Conservation (phyloP, 2,329 filamentous ascomycete species). For the Lojkania enalia region DNA sequence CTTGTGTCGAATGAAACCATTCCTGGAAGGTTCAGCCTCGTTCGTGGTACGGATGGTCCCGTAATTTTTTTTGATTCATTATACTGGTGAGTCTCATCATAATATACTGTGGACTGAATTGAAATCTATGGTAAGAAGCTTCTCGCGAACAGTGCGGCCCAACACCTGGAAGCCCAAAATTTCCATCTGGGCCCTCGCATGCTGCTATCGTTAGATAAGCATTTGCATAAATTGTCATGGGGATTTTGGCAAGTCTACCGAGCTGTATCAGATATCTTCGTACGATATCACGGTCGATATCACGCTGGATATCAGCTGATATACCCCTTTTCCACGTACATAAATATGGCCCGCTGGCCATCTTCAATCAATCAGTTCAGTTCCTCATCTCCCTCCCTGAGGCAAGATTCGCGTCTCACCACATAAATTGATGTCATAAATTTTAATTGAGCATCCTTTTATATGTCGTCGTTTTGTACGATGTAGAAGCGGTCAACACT, state of each 20-base stretch:
- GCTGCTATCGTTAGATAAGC: background rate
- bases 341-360: no score
- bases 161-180: background rate
- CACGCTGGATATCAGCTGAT: no score
- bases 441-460: background rate
- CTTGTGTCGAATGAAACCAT: no score
- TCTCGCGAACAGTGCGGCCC: background rate
- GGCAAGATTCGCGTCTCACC: no score
- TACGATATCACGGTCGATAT: no score
- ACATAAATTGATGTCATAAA: background rate
- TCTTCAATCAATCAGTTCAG: no score
- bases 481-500: background rate
- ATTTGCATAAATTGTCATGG: no score
- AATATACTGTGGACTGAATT: background rate
- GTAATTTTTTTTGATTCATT: background rate
- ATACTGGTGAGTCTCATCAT: background rate
- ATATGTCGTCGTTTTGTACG: background rate
- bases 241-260: no score
- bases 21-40: background rate
- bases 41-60: background rate
- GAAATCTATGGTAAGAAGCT: background rate
- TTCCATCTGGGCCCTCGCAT: no score
- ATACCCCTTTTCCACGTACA: no score
- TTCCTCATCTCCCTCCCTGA: no score
- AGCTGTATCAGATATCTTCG: no score